These are phyloP conservation scores for Syncephalastrum sp. DNA, from an alignment of 371 early-diverging fungal species.

Conservation along the genomic window DNA sequence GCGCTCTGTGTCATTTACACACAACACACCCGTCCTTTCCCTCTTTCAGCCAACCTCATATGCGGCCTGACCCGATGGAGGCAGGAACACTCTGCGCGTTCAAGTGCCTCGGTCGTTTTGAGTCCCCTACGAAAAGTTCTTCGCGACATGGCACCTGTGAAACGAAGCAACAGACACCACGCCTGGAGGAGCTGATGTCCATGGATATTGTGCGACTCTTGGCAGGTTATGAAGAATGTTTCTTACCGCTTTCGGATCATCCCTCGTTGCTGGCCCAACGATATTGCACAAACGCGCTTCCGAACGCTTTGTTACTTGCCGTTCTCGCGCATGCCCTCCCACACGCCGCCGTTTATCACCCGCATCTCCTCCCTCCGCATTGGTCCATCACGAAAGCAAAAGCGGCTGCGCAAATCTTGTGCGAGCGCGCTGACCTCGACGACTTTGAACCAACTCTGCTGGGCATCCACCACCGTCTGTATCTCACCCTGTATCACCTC, in stretches of 20 bases:
- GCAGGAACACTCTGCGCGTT: slow-evolving; percentile 22
- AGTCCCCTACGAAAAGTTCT: not conserved
- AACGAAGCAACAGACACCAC: not conserved
- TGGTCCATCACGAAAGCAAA: slow-evolving; percentile 26
- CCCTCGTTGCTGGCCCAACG: slow-evolving; percentile 28
- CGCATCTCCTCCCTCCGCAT: slow-evolving; percentile 24
- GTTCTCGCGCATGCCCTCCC: slow-evolving; percentile 30
- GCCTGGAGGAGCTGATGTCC: slow-evolving; percentile 5
- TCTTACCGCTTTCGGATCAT: slow-evolving; percentile 28
- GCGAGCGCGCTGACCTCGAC: slow-evolving; percentile 22
- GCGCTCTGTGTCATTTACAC: slow-evolving; percentile 17
- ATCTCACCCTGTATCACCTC: slow-evolving; percentile 31
- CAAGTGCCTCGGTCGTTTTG: slow-evolving; percentile 26
- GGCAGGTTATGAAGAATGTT: slow-evolving; percentile 31
- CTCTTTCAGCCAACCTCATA: not conserved
- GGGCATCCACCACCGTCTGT: slow-evolving; percentile 32
- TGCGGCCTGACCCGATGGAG: not conserved
- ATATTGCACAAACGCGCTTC: slow-evolving; percentile 20
- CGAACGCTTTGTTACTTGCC: slow-evolving; percentile 25
- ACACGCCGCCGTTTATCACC: slow-evolving; percentile 29
- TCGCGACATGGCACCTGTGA: not conserved
- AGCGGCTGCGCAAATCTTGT: slow-evolving; percentile 28
- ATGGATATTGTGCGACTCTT: slow-evolving; percentile 22
- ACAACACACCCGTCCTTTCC: not conserved
- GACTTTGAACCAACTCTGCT: slow-evolving; percentile 23